Conservation (phyloP, 1,139 yeast species). For the Debaryomycetaceae sp. region DNA sequence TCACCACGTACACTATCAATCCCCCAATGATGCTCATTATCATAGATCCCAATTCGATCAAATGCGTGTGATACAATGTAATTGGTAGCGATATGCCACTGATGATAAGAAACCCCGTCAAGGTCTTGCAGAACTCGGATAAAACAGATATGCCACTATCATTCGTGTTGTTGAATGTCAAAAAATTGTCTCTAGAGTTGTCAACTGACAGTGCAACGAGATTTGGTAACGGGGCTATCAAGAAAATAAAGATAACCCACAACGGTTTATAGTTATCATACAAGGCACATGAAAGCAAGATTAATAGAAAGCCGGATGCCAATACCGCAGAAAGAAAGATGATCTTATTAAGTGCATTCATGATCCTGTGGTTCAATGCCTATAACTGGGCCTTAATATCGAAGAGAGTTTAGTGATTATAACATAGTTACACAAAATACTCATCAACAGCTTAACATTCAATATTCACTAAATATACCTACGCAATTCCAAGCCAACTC, state of each 20-base stretch:
- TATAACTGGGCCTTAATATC: no score
- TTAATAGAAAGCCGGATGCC: slow-evolving; percentile 72
- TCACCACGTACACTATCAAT: slow-evolving; percentile 64
- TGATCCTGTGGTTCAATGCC: slow-evolving; percentile 4
- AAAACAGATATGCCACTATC: slow-evolving; percentile 42
- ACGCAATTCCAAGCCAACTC: neutral
- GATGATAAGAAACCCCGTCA: slow-evolving; percentile 64
- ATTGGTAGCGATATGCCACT: slow-evolving; percentile 69
- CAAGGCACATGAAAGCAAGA: slow-evolving; percentile 69
- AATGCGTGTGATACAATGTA: slow-evolving; percentile 56
- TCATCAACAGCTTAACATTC: slow-evolving; percentile 1
- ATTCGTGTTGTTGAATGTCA: slow-evolving; percentile 55
- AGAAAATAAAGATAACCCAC: slow-evolving; percentile 61
- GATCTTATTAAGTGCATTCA: slow-evolving; percentile 65
- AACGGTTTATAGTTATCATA: slow-evolving; percentile 69
- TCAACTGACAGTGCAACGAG: slow-evolving; percentile 40
- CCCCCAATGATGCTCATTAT: slow-evolving; percentile 71
- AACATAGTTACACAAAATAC: neutral
- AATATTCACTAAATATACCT: slow-evolving; percentile 16
- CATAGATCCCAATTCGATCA: slow-evolving; percentile 57
- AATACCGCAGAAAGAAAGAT: slow-evolving; percentile 67
- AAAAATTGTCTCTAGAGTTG: slow-evolving; percentile 52
- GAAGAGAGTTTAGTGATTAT: no score
- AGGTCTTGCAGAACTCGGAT: slow-evolving; percentile 56
- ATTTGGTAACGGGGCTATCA: slow-evolving; percentile 72